Evolutionary conservation across 2,329 filamentous ascomycete genomes (phyloP), one percentile per base, ranked within the genome.

Genomic region (Zymoseptoria pseudotritici): DNA sequence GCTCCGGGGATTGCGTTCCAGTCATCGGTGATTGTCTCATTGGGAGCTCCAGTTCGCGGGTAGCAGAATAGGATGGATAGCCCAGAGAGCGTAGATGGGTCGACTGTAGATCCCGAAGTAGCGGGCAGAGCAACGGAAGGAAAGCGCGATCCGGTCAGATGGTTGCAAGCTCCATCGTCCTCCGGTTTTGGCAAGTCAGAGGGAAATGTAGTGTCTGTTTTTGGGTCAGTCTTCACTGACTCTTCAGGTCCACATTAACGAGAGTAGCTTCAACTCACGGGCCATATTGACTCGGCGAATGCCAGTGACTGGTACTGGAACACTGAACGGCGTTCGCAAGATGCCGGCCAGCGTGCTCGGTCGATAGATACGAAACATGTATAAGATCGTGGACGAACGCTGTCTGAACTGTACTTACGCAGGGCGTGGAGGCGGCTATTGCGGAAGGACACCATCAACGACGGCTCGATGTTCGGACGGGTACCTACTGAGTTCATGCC

Each of bases 1-100:
- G 76, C 76, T 26, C 77, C 76, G 4, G 75, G 75, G 57, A 78
- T 78, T 17, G 68, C 62, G 65, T 78, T 75, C 76, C 75, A 78
- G 11, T 70, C 67, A 26, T 74, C 70, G 51, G 75, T 71, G n/a
- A 78, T 71, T 1, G 65, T 71, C 61, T 79, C 75, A 60, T 72
- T 67, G 11, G 73, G 75, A 2, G 71, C 75, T 36, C 69, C 74
- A 50, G 73, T 76, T 36, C 73, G 73, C 7, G 75, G 76, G 64
- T 76, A 78, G 70, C 70, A 75, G 68, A 79, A 78, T 55, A 78
- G 54, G 50, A 79, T 72, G 20, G 68, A 75, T 17, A 77, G 69
- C 46, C 73, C 72, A 13, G 70, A 50, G 20, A 77, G 70, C 7
- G 67, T 67, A 10, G 74, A 74, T 21, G 74, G 64, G 55, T 75